Evolutionary conservation across 225 moss, liverwort and hornwort genomes (phyloP).

Genomic region (Marchantia polymorpha): DNA sequence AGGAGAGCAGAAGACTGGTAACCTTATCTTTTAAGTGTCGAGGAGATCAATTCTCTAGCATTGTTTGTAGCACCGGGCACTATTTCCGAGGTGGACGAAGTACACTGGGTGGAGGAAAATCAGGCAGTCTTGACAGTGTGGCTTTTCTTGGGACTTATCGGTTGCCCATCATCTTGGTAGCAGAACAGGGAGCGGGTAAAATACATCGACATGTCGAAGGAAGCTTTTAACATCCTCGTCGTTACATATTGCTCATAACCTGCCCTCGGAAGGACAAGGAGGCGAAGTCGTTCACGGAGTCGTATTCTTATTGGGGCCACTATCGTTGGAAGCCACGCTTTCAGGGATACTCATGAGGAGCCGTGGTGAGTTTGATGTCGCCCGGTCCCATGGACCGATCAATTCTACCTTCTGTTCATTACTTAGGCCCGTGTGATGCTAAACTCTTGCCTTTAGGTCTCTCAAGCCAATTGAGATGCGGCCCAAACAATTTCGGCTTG

Average conservation of each 20-base stretch:
- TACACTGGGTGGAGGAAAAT: neutral
- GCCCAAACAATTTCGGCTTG: neutral
- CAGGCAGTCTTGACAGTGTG: neutral
- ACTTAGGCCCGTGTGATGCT: neutral
- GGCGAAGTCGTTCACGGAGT: neutral
- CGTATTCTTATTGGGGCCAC: neutral
- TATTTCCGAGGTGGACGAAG: neutral
- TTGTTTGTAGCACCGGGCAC: neutral
- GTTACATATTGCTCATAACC: neutral
- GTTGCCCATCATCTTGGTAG: slow-evolving; percentile 2
- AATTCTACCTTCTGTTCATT: neutral
- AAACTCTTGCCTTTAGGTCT: neutral
- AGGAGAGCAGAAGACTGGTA: neutral
- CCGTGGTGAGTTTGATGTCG: neutral
- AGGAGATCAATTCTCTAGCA: slow-evolving; percentile 6
- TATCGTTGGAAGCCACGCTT: neutral
- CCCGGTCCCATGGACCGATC: neutral
- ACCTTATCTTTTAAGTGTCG: neutral
- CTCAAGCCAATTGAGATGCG: neutral
- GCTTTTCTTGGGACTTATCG: slow-evolving; percentile 12
- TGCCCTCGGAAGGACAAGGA: neutral
- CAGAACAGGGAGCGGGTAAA: neutral
- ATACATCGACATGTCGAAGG: neutral
- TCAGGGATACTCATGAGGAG: neutral
- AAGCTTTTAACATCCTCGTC: too few relatives aligned